Evolutionary conservation across 352 stramenopile species (phyloP).

Genomic region (Globisporangium camurandrum): DNA sequence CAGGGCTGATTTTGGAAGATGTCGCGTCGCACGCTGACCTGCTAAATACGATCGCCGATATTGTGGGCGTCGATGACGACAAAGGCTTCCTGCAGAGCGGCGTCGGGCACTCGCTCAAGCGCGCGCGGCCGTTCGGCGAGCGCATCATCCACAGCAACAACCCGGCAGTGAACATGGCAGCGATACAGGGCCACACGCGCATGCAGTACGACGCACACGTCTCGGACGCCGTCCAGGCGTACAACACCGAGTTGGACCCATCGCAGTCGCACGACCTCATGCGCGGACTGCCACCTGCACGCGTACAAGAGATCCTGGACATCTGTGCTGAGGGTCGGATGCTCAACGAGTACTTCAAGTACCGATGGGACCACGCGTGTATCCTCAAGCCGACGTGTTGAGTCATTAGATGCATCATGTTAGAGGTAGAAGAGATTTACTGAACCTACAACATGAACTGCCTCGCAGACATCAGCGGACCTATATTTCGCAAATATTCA

Average conservation of each 20-base stretch:
- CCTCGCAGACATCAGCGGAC: too few species aligned
- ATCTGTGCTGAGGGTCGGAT: slow-evolving; percentile 12
- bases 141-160: slow-evolving; percentile 47
- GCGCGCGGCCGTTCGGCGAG: slow-evolving; percentile 19
- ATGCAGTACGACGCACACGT: slow-evolving; percentile 49
- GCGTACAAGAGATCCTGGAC: slow-evolving; percentile 8
- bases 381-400: slow-evolving; percentile 10
- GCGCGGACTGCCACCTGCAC: slow-evolving; percentile 1
- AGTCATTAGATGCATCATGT: too few species aligned
- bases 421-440: too few species aligned
- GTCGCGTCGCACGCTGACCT: slow-evolving; percentile 41
- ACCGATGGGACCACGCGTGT: slow-evolving; percentile 13
- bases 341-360: slow-evolving; percentile 13
- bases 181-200: slow-evolving; percentile 38
- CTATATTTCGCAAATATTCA: too few species aligned
- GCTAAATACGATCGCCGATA: slow-evolving; percentile 62
- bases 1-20: slow-evolving; percentile 34
- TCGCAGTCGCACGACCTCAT: slow-evolving; percentile 36
- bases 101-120: slow-evolving; percentile 54
- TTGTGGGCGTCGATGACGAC: slow-evolving; percentile 31
- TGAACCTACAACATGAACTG: too few species aligned
- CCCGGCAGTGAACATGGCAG: slow-evolving; percentile 40
- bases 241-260: slow-evolving; percentile 38
- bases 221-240: slow-evolving; percentile 40
- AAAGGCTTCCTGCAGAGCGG: slow-evolving; percentile 43